A percentile compares a stretch with the other conserved stretches of the same genome.
Evolutionary conservation across 2,329 filamentous ascomycete genomes (phyloP).

Genomic region (Beauveria medogensis): DNA sequence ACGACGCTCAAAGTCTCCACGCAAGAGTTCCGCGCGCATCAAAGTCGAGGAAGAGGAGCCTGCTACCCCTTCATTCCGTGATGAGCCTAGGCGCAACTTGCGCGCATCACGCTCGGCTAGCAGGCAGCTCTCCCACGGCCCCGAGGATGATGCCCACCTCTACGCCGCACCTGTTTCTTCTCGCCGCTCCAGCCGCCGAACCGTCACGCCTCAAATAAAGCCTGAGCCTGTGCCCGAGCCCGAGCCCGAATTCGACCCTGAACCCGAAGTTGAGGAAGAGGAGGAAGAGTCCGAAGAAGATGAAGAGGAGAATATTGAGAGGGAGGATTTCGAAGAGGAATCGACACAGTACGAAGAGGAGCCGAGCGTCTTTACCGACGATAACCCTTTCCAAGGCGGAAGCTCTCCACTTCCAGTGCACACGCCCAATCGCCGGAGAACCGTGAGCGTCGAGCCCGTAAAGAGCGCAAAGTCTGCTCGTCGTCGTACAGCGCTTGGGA

Average conservation of each 20-base stretch:
- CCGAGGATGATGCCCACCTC: constrained; percentile 23
- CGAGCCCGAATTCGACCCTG: constrained; percentile 40
- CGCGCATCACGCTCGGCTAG: constrained; percentile 48
- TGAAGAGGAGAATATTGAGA: constrained; percentile 29
- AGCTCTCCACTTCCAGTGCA: constrained; percentile 54
- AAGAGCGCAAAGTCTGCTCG: constrained; percentile 36
- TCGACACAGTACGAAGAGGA: constrained; percentile 31
- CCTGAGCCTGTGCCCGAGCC: constrained; percentile 28
- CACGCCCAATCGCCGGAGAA: constrained; percentile 43
- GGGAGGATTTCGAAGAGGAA: constrained; percentile 29
- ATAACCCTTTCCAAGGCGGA: constrained; percentile 90
- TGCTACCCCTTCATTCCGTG: constrained; percentile 29
- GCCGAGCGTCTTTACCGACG: constrained; percentile 66
- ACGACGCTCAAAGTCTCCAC: constrained; percentile 46
- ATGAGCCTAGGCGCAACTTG: constrained; percentile 42
- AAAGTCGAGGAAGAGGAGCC: constrained; percentile 44
- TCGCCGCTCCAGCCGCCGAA: constrained; percentile 41
- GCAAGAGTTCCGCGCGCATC: constrained; percentile 44
- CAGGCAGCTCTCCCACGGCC: constrained; percentile 40
- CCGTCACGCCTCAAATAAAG: constrained; percentile 45
- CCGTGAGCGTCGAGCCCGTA: constrained; percentile 33
- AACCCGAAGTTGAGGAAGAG: constrained; percentile 31
- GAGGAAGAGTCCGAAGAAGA: constrained; percentile 38
- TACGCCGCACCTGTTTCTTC: constrained; percentile 25
- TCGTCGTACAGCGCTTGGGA: constrained; percentile 33